These are phyloP conservation scores for Globisporangium sylvaticum DNA, from an alignment of 352 stramenopile genomes.

Conservation along the genomic window DNA sequence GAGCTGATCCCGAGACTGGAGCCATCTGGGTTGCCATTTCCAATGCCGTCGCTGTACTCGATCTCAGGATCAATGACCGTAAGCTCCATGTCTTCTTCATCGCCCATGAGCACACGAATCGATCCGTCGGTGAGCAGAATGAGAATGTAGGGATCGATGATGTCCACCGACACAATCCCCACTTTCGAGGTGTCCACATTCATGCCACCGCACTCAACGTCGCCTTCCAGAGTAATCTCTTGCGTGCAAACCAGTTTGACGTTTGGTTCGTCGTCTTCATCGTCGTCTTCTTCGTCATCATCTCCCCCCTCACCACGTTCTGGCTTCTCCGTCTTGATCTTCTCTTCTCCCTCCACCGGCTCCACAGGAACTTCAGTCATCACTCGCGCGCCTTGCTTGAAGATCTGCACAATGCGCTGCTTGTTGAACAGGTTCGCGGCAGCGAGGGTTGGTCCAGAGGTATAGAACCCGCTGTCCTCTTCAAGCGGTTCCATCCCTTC, in stretches of 20 bases:
- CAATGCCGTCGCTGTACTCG: slow-evolving; percentile 50
- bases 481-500: slow-evolving; percentile 84
- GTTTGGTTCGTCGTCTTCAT: slow-evolving; percentile 54
- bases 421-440: slow-evolving; percentile 79
- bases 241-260: slow-evolving; percentile 77
- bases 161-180: slow-evolving; percentile 78
- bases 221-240: slow-evolving; percentile 77
- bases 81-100: slow-evolving; percentile 78
- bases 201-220: slow-evolving; percentile 80
- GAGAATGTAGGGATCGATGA: slow-evolving; percentile 83
- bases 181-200: slow-evolving; percentile 72
- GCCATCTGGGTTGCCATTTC: slow-evolving; percentile 18
- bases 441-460: slow-evolving; percentile 69
- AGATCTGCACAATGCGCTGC: slow-evolving; percentile 84
- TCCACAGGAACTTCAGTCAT: slow-evolving; percentile 70
- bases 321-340: slow-evolving; percentile 9
- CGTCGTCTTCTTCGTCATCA: slow-evolving; percentile 31
- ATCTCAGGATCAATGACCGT: slow-evolving; percentile 77
- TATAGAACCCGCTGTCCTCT: slow-evolving; percentile 83
- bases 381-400: slow-evolving; percentile 76
- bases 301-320: slow-evolving; percentile 28
- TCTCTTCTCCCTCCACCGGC: neutral
- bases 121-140: slow-evolving; percentile 77
- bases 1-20: slow-evolving; percentile 43
- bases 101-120: slow-evolving; percentile 75